Evolutionary conservation across 495 filamentous ascomycete genomes (phyloP), one percentile per base, ranked within the genome.

Genomic region (Neurospora sp.): DNA sequence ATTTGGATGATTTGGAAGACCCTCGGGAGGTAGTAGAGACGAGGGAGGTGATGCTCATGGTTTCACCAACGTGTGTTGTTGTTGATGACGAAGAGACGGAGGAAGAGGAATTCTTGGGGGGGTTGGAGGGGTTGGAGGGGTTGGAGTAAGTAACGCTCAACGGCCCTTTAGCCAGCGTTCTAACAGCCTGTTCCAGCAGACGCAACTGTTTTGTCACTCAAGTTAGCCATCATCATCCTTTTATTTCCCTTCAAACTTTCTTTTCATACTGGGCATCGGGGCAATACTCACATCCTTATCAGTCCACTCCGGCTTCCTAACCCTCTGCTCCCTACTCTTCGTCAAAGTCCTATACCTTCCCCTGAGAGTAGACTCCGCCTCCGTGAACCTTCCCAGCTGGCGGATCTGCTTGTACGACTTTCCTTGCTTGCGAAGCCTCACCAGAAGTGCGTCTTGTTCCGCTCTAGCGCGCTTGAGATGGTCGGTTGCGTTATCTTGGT

Each of bases 311-410:
- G 95, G 95, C 79, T 90, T 94, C 27, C 95, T 83, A 2, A 95
- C 89, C 4, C 95, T 84, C 72, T 93, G 86, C 62, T 89, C 87
- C 73, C 92, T 92, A 1, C 84, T 77, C 81, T 97, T 97, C 1
- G 93, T 97, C 76, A 97, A 79, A 2, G 90, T 93, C 14, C 95
- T 87, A 73, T 89, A 93, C 11, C 94, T 85, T 1, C 95, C 95
- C 18, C 95, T 88, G 14, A 98, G 85, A 3, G 95, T 97, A 12
- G 93, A 96, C 79, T 97, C 95, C 11, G 94, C 93, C 78, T 95
- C 93, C 10, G 83, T 85, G 74, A 94, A 92, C 0, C 87, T 83
- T 0, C 93, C 91, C 7, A 84, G 76, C 6, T 79, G 79, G 69
- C 90, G 91, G 77, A 98, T 97, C 38, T 93, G 88, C 74, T 89